phyloP scores from a whole-genome alignment of 2,329 filamentous ascomycete species.

The Fusarium globosum region DNA sequence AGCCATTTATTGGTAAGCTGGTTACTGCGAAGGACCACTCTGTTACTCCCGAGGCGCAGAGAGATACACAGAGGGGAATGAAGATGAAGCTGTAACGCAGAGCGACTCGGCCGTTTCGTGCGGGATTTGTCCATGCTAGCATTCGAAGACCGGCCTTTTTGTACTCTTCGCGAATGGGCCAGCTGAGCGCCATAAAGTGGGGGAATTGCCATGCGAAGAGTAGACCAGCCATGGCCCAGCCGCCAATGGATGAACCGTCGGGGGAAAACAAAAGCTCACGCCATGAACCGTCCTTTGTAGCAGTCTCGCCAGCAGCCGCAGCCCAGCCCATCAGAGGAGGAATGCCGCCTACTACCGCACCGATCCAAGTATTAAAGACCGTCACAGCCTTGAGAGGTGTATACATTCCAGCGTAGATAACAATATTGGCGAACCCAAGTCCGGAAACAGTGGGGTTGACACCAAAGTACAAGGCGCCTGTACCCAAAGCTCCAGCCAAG shows the following conservation, averaged over 20 bases:
- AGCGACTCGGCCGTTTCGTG: slow-evolving; percentile 86
- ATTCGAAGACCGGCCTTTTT: slow-evolving; percentile 73
- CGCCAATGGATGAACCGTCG: slow-evolving; percentile 74
- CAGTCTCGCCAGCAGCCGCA: slow-evolving; percentile 89
- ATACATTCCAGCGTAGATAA: slow-evolving; percentile 90
- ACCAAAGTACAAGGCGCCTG: slow-evolving; percentile 82
- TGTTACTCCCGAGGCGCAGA: slow-evolving; percentile 84
- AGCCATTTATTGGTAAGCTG: slow-evolving; percentile 84
- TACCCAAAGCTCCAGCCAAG: slow-evolving; percentile 75
- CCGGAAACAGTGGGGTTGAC: slow-evolving; percentile 94
- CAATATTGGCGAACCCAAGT: slow-evolving; percentile 85
- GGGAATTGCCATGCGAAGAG: slow-evolving; percentile 98
- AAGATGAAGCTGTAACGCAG: slow-evolving; percentile 87
- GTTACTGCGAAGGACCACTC: slow-evolving; percentile 87
- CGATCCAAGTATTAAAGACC: slow-evolving; percentile 93
- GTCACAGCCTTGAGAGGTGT: slow-evolving; percentile 91
- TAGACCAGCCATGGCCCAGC: slow-evolving; percentile 87
- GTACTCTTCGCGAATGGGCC: slow-evolving; percentile 91
- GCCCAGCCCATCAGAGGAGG: slow-evolving; percentile 99
- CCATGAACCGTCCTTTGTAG: slow-evolving; percentile 80
- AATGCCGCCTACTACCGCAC: slow-evolving; percentile 91
- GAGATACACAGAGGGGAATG: slow-evolving; percentile 83
- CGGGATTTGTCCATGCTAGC: slow-evolving; percentile 89
- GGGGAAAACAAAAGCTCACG: slow-evolving; percentile 77
- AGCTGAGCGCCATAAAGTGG: slow-evolving; percentile 95